Evolutionary conservation across 495 filamentous ascomycete genomes (phyloP), one percentile per base, ranked within the genome.

Genomic region (Aspergillus ellipticus): DNA sequence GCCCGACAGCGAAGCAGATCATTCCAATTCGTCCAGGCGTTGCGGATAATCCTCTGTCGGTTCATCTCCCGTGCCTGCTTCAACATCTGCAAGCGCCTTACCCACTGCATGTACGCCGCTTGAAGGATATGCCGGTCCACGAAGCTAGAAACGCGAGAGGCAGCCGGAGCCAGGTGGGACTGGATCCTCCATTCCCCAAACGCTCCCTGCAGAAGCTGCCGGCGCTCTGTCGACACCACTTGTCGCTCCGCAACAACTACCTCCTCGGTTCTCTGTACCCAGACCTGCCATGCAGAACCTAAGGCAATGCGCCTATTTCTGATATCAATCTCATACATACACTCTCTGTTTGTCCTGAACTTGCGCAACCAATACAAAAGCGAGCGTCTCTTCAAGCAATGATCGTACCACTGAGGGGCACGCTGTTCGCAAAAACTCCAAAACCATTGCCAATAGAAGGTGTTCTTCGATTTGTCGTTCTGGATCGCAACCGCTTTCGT

Each of bases 1-100:
- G 76, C 78, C 56, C 79, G 69, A 52, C 77, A 81, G 11, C 85
- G 82, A 29, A 86, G 73, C 15, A 70, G 76, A 68, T 88, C 83
- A 53, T 87, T 88, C 87, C 87, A 90, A 11, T 74, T 62, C 1
- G 81, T 83, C 78, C 80, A 86, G 8, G 81, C 70, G 62, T 83
- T 84, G 26, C 79, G 78, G 42, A 86, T 57, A 33, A 85, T 64
- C 39, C 83, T 75, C 54, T 70, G 53, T 22, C 67, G 76, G 59
- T 87, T 75, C 41, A 85, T 69, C 33, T 74, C 69, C 13, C 70
- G 61, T n/a, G 87, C 86, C 63, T 81, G 76, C n/a, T 72, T 68
- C 22, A 76, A 66, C 51, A 78, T 74, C 28, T 72, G 72, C 4
- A 74, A 65, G 16, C 80, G 79, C 0, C 69, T 66, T 6, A 78